Conservation (phyloP, 2,329 filamentous ascomycete species). For the Incumbomyces lentus region DNA sequence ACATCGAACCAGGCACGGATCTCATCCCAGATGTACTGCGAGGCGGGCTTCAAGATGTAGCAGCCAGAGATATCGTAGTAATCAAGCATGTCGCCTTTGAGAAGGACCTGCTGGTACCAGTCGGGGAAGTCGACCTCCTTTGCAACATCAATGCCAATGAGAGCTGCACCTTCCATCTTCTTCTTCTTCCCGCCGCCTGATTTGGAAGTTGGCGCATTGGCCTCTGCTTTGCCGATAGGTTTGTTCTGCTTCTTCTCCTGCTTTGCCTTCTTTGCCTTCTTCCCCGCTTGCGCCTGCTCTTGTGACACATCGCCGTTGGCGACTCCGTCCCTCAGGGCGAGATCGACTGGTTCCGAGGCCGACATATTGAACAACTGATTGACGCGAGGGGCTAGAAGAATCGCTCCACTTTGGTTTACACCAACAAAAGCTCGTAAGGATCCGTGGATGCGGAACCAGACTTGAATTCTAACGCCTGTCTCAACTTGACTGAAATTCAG, state of each 20-base stretch:
- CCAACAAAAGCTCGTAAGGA: too few species aligned
- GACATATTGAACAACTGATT: conserved; percentile 1
- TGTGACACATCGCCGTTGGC: background rate
- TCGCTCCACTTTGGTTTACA: too few species aligned
- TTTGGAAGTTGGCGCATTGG: conserved; percentile 35
- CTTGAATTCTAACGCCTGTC: too few species aligned
- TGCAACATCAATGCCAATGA: conserved; percentile 78
- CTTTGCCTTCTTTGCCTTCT: conserved; percentile 41
- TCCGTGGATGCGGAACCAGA: too few species aligned
- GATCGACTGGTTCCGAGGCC: conserved; percentile 1
- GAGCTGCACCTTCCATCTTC: conserved; percentile 49
- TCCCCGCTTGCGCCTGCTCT: conserved; percentile 21
- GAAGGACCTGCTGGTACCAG: conserved; percentile 97
- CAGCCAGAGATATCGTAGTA: conserved; percentile 98
- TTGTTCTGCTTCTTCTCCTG: conserved; percentile 33
- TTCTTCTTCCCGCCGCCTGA: conserved; percentile 30
- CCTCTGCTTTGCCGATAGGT: conserved; percentile 33
- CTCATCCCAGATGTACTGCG: conserved; percentile 58
- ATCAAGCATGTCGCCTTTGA: conserved; percentile 94
- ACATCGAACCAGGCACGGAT: conserved; percentile 49
- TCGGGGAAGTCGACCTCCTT: conserved; percentile 81
- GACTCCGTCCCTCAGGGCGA: background rate
- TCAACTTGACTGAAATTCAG: too few species aligned
- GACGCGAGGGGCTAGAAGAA: background rate
- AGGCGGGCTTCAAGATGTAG: conserved; percentile 75